Percentiles rank a stretch among this genome's conserved stretches.
phyloP scores from a whole-genome alignment of 2,329 filamentous ascomycete genomes.

The Colletotrichum melonis region DNA sequence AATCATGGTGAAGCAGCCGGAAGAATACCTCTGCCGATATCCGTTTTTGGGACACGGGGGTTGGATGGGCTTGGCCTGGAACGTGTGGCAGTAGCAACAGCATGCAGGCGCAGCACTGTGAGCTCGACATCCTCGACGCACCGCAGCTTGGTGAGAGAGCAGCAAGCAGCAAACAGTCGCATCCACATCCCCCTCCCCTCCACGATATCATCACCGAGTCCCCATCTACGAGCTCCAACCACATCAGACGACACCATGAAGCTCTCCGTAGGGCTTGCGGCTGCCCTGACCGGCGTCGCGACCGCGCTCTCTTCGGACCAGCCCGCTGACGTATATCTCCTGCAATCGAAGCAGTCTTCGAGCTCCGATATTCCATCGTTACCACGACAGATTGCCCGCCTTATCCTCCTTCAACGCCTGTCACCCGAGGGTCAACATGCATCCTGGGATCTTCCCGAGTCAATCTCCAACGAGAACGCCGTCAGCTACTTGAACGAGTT shows the following conservation, averaged over 20 bases:
- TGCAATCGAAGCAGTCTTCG: conserved; percentile 50
- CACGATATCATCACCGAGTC: conserved; percentile 10
- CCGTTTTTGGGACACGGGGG: neutral
- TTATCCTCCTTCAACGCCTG: conserved; percentile 70
- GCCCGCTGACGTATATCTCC: conserved; percentile 65
- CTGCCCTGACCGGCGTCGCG: conserved; percentile 51
- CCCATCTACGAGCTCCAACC: conserved; percentile 3
- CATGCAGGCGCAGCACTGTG: neutral
- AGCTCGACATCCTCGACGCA: conserved; percentile 28
- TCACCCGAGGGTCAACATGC: conserved; percentile 59
- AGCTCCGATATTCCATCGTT: conserved; percentile 53
- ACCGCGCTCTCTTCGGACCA: conserved; percentile 49
- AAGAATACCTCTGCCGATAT: neutral
- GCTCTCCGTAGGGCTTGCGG: conserved; percentile 53
- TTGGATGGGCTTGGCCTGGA: neutral
- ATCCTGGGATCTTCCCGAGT: conserved; percentile 57
- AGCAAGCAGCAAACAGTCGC: conserved; percentile 23
- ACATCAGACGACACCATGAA: conserved; percentile 50
- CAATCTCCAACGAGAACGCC: conserved; percentile 56
- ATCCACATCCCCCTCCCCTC: conserved; percentile 20
- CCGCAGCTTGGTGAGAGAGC: conserved; percentile 29
- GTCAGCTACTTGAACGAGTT: conserved; percentile 70
- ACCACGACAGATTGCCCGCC: conserved; percentile 64
- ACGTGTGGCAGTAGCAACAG: conserved; percentile 1
- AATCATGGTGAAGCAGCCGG: neutral